phyloP scores from a whole-genome alignment of 495 filamentous ascomycete genomes.

The Talaromyces adpressus region DNA sequence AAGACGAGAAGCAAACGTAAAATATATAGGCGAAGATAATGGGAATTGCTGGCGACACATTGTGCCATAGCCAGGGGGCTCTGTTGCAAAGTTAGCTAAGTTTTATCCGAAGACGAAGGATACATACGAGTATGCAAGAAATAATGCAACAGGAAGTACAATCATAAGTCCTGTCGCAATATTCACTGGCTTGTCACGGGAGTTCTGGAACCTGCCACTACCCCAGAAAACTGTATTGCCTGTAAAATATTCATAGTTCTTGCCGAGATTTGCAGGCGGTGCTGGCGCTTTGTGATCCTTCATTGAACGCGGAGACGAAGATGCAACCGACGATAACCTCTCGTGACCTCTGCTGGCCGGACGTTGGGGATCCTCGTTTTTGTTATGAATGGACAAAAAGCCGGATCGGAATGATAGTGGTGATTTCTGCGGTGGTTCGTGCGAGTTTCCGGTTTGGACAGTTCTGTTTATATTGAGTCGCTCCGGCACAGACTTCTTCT shows the following conservation, averaged over 20 bases:
- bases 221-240: constrained; percentile 89
- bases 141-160: constrained; percentile 68
- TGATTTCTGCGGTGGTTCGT: constrained; percentile 55
- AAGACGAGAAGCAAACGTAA: constrained; percentile 84
- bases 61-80: constrained; percentile 82
- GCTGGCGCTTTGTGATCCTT: constrained; percentile 20
- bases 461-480: constrained; percentile 51
- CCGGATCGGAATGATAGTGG: constrained; percentile 66
- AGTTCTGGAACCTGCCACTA: constrained; percentile 80
- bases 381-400: constrained; percentile 51
- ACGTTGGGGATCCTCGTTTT: constrained; percentile 31
- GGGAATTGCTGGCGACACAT: constrained; percentile 88
- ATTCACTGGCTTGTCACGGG: constrained; percentile 83
- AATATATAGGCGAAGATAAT: constrained; percentile 87
- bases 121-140: constrained; percentile 74
- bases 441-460: constrained; percentile 40
- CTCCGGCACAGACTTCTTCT: constrained; percentile 43
- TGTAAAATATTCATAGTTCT: constrained; percentile 84
- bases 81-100: constrained; percentile 21
- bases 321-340: constrained; percentile 67
- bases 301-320: constrained; percentile 40
- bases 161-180: constrained; percentile 77
- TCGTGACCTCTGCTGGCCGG: constrained; percentile 56
- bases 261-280: constrained; percentile 43
- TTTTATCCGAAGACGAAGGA: not conserved